Base-by-base conservation (phyloP, 345 rosid species). In the Brassica juncea region DNA sequence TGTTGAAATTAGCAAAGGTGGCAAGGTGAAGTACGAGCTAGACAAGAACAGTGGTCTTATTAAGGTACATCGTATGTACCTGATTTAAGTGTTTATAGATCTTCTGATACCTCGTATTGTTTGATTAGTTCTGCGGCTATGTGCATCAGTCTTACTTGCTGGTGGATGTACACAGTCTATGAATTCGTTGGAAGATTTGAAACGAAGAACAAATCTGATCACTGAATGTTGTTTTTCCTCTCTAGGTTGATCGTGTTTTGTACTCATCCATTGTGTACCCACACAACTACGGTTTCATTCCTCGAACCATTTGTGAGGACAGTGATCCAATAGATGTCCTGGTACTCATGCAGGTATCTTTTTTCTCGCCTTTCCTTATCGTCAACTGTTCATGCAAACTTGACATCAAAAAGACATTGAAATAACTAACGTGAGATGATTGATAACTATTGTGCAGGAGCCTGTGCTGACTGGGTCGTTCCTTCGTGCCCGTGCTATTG, bases 231-330 rank as follows among this genome's bases (percentile, higher is more conserved):
- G 42, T 62, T 6, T 69, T n/a, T 76, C 61, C 57, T 79, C 65
- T 82, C 57, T 73, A 95, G 99, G 99, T 95, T 74, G 99, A 95
- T 70, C 98, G 98, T 63, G 76, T 95, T 61, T 94, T 95, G 32
- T 95, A 93, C 86, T 95, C 99, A 73, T 95, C 99, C 21, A 97
- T 95, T 81, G 99, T 95, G 82, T 94, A 94, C 87, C 99, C 99
- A 0, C 99, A 94, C 87, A 94, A 94, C 86, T 94, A 95, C 80
- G 99, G 99, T 65, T 95, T 95, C 83, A 95, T 95, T 35, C 99
- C 99, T 0, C 87, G 99, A 65, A 95, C 99, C 65, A 72, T 95
- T 47, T 95, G 99, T 75, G 99, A 95, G 82, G 99, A 95, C 79
- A 90, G 94, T 78, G 99, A 95, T 81, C 99, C 99, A 16, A 91